Percentiles rank a stretch among this genome's conserved stretches.
Conservation (phyloP, 2,329 filamentous ascomycete genomes). For the Fusarium sp. region DNA sequence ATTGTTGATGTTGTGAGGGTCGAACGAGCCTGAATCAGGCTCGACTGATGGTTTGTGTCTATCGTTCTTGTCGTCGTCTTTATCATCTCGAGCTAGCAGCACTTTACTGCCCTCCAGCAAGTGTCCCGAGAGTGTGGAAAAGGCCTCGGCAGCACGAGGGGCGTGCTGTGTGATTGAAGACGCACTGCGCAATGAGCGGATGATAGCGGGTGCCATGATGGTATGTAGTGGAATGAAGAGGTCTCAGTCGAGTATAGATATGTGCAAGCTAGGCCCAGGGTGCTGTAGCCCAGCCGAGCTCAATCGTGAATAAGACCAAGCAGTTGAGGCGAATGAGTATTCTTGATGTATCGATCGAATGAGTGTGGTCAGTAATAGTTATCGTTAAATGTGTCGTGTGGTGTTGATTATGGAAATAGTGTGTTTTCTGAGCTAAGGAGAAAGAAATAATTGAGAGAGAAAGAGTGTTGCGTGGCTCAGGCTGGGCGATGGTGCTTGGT, state of each 20-base stretch:
- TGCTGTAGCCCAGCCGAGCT: constrained; percentile 44
- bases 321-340: not conserved
- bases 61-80: constrained; percentile 39
- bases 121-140: constrained; percentile 51
- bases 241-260: constrained; percentile 27
- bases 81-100: constrained; percentile 52
- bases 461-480: constrained; percentile 20
- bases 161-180: constrained; percentile 37
- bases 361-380: not conserved
- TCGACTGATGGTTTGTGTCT: constrained; percentile 47
- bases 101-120: constrained; percentile 53
- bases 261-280: constrained; percentile 38
- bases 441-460: constrained; percentile 1
- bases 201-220: constrained; percentile 54
- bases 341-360: not conserved
- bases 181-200: constrained; percentile 44
- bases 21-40: constrained; percentile 59
- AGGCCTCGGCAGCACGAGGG: constrained; percentile 33
- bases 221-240: constrained; percentile 22
- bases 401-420: not conserved
- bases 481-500: constrained; percentile 33
- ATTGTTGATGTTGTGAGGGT: constrained; percentile 68
- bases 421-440: not conserved
- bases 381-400: not conserved
- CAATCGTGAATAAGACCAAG: constrained; percentile 16